phyloP scores from a whole-genome alignment of 176 grass and related monocot species.

The Elymus sibiricus region DNA sequence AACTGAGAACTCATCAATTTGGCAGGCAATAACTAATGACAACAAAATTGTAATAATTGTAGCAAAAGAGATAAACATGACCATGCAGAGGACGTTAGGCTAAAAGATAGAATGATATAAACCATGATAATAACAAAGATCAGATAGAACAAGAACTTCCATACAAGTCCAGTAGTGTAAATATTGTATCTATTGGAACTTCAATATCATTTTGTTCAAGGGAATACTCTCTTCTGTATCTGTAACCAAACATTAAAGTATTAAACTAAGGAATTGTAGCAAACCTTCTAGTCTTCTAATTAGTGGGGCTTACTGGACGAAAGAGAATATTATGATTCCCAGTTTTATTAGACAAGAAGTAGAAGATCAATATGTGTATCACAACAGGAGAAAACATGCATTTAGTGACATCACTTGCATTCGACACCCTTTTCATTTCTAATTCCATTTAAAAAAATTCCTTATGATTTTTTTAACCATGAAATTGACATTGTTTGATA shows the following conservation, averaged over 20 bases:
- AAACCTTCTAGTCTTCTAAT: slow-evolving; percentile 15
- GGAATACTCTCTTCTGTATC: slow-evolving; percentile 73
- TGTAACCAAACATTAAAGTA: slow-evolving; percentile 33
- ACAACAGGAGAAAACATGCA: background rate
- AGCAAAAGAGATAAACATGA: no score
- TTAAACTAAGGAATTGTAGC: slow-evolving; percentile 22
- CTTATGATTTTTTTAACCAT: no score
- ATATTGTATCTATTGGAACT: slow-evolving; percentile 70
- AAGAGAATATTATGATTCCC: slow-evolving; percentile 15
- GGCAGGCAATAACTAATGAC: no score
- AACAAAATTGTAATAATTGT: no score
- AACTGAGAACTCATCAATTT: no score
- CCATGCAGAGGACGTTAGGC: no score
- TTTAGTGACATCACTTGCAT: background rate
- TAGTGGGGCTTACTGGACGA: background rate
- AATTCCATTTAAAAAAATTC: no score
- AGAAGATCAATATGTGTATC: background rate
- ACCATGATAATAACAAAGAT: no score
- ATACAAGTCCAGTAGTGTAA: background rate
- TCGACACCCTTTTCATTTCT: no score
- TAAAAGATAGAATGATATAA: no score
- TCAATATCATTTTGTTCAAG: slow-evolving; percentile 70
- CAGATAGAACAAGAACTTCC: no score
- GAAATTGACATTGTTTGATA: no score
- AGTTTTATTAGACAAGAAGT: background rate